Base-by-base conservation (phyloP, 345 rosid genomes). In the Linum usitatissimum region DNA sequence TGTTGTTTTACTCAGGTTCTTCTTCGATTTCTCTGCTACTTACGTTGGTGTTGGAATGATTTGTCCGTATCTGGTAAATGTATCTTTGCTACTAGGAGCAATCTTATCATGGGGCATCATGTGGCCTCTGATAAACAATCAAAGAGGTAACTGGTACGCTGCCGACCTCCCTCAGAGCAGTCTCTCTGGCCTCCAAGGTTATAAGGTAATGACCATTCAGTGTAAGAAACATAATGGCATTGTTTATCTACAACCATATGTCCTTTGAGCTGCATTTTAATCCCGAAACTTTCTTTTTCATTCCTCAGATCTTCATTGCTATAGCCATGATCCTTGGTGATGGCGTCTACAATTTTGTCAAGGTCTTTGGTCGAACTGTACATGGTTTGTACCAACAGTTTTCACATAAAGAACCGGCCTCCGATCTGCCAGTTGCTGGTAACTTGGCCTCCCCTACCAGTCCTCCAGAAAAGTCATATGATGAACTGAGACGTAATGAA, bases 1-100 rank as follows among this genome's bases (percentile, higher is more conserved):
- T 56, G 42, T 10, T 48, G 55, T 53, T 14, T 23, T 14, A 28
- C 14, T 30, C 70, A 68, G 77, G 60, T 73, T 73, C 62, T 73
- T 64, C 36, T 70, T 70, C 28, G 76, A 73, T 61, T 73, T 73
- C 72, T 73, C 76, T 4, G 66, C 76, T 7, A 73, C 72, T 3
- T 73, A 65, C 53, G 76, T 73, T 3, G 76, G 76, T 8, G 76
- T 68, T 4, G 76, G 76, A 55, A 73, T 73, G 76, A 73, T 73
- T 10, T 73, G 76, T 56, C 76, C 73, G 4, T 65, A 73, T 51
- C 60, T 73, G 10, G 67, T 73, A 2, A 73, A 73, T 57, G 34
- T 68, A 60, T 73, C 76, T 15, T 19, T 73, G 30, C 42, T 73
- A 34, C 51, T 73, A n/a, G 76, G 76, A 55, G 76, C 66, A 38